These are phyloP conservation scores for Corynascus novoguineensis DNA, from an alignment of 495 filamentous ascomycete genomes.

Conservation along the genomic window DNA sequence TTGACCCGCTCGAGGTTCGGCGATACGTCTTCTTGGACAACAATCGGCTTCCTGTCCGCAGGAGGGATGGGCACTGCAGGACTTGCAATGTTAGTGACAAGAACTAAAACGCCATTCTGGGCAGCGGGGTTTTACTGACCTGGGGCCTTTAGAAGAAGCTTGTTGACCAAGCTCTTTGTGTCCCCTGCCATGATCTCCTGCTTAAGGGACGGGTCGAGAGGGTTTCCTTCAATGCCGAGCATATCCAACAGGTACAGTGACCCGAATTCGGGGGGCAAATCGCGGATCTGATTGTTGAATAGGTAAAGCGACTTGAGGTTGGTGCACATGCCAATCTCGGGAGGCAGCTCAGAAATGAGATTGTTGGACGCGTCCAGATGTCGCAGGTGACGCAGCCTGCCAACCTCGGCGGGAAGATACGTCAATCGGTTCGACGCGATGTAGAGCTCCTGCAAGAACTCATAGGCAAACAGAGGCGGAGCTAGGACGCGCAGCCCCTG, in stretches of 20 bases:
- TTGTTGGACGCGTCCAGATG: conserved; percentile 87
- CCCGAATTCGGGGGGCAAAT: conserved; percentile 79
- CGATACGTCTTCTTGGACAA: conserved; percentile 47
- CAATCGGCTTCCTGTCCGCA: conserved; percentile 37
- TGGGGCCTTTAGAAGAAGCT: conserved; percentile 74
- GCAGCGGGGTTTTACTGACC: conserved; percentile 48
- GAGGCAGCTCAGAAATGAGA: conserved; percentile 71
- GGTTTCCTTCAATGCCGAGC: conserved; percentile 89
- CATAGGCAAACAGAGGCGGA: conserved; percentile 71
- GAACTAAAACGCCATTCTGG: neutral
- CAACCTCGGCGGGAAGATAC: conserved; percentile 68
- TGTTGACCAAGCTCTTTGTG: conserved; percentile 75
- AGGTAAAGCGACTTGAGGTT: conserved; percentile 72
- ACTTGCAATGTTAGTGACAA: conserved; percentile 4
- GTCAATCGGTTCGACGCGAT: conserved; percentile 86
- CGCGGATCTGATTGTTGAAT: conserved; percentile 82
- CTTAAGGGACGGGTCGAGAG: conserved; percentile 64
- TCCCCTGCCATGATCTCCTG: conserved; percentile 76
- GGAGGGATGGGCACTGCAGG: conserved; percentile 64
- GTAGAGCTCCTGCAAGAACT: conserved; percentile 82
- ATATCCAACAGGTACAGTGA: conserved; percentile 80
- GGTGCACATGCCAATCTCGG: conserved; percentile 93
- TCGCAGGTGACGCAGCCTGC: conserved; percentile 68
- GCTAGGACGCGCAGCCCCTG: conserved; percentile 83
- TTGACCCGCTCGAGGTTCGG: conserved; percentile 54